phyloP scores from a whole-genome alignment of 2,329 filamentous ascomycete species.

The Botryosphaeria agaves region DNA sequence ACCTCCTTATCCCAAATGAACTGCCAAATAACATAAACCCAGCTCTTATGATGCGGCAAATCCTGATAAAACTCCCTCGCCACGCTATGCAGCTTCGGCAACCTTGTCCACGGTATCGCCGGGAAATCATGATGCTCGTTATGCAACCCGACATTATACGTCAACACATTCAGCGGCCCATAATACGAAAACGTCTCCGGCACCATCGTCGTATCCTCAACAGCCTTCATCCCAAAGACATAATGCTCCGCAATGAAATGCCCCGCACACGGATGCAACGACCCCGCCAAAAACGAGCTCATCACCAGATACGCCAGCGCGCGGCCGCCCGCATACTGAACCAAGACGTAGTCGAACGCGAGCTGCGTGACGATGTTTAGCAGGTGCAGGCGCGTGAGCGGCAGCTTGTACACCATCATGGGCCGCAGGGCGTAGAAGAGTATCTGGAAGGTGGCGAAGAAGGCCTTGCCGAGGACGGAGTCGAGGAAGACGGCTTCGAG shows the following conservation, averaged over 20 bases:
- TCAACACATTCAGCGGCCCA: constrained; percentile 75
- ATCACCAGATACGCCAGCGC: constrained; percentile 70
- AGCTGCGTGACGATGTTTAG: constrained; percentile 68
- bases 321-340: constrained; percentile 41
- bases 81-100: constrained; percentile 60
- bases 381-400: constrained; percentile 69
- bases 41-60: constrained; percentile 74
- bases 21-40: constrained; percentile 85
- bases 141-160: constrained; percentile 94
- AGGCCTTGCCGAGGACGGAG: constrained; percentile 88
- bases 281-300: constrained; percentile 85
- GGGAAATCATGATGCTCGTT: constrained; percentile 99
- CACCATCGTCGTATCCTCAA: constrained; percentile 23
- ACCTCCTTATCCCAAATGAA: constrained; percentile 86
- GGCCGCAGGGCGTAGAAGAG: constrained; percentile 95
- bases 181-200: constrained; percentile 98
- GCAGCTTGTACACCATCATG: constrained; percentile 82
- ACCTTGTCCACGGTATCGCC: constrained; percentile 81
- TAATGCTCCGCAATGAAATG: constrained; percentile 97
- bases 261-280: constrained; percentile 81
- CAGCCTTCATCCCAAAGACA: constrained; percentile 25
- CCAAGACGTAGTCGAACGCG: constrained; percentile 55
- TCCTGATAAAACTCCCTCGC: constrained; percentile 85
- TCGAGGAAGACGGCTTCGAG: constrained; percentile 86
- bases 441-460: constrained; percentile 99